Percentiles rank a stretch among this genome's conserved stretches.
These are phyloP conservation scores for Colletotrichum sp. DNA, from an alignment of 2,329 filamentous ascomycete species.

Conservation along the genomic window DNA sequence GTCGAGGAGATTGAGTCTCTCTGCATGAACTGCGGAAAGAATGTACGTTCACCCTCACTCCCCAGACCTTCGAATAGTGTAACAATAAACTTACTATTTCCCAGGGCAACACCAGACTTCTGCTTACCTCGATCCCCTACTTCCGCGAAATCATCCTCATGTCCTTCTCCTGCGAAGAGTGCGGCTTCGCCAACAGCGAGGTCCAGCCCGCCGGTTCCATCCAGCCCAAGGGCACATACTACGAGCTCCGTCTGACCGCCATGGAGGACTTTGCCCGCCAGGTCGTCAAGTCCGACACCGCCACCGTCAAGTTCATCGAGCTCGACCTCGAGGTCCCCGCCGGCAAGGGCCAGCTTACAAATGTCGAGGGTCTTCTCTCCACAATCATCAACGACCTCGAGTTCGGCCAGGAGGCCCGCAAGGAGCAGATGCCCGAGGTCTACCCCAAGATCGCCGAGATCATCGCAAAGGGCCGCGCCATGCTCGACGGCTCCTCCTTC, in stretches of 20 bases:
- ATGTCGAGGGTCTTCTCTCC: conserved; percentile 85
- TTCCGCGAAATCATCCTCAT: conserved; percentile 98
- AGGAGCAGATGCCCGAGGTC: conserved; percentile 77
- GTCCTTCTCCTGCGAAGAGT: conserved; percentile 93
- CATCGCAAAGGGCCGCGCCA: conserved; percentile 74
- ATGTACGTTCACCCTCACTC: conserved; percentile 56
- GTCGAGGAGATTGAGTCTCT: conserved; percentile 78
- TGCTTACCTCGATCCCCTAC: conserved; percentile 92
- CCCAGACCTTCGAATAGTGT: neutral
- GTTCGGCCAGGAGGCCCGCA: conserved; percentile 81
- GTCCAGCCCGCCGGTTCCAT: conserved; percentile 92
- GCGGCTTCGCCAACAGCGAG: conserved; percentile 88
- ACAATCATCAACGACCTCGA: conserved; percentile 83
- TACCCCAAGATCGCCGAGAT: conserved; percentile 79
- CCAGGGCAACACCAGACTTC: conserved; percentile 82
- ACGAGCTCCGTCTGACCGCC: conserved; percentile 78
- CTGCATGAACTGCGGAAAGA: conserved; percentile 86
- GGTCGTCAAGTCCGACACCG: conserved; percentile 91
- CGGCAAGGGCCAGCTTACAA: conserved; percentile 89
- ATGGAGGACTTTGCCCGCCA: conserved; percentile 81
- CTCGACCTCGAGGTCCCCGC: conserved; percentile 92
- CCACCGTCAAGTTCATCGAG: conserved; percentile 85
- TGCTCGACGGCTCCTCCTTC: conserved; percentile 78
- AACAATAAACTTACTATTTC: conserved; percentile 19
- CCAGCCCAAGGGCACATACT: conserved; percentile 85